Conservation (phyloP, 2,329 filamentous ascomycete species). For the Fusarium sp. region DNA sequence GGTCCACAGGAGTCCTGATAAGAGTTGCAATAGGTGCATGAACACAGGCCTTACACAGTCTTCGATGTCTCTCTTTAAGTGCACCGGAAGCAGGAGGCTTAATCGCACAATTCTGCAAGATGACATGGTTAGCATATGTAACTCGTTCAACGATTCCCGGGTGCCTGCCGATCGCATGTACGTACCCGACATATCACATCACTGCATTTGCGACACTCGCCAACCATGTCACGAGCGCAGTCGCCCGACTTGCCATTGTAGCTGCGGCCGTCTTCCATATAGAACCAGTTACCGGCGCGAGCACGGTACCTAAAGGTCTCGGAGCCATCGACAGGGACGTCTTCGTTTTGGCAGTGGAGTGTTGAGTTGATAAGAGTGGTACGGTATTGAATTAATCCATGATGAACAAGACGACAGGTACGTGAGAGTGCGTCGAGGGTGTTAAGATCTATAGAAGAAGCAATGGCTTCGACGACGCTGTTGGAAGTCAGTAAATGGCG, state of each 20-base stretch:
- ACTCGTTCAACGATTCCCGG: background rate
- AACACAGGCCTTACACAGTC: slow-evolving; percentile 81
- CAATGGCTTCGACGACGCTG: slow-evolving; percentile 81
- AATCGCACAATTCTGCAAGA: slow-evolving; percentile 82
- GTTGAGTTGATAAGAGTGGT: slow-evolving; percentile 78
- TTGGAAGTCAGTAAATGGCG: slow-evolving; percentile 24
- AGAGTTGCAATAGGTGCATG: slow-evolving; percentile 74
- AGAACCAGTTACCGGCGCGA: slow-evolving; percentile 68
- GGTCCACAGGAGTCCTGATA: slow-evolving; percentile 56
- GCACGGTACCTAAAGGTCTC: slow-evolving; percentile 68
- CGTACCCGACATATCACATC: slow-evolving; percentile 84
- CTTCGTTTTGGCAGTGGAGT: slow-evolving; percentile 82
- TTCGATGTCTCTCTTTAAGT: slow-evolving; percentile 80
- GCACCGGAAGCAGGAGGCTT: slow-evolving; percentile 78
- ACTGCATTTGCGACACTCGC: slow-evolving; percentile 81
- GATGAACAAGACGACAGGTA: slow-evolving; percentile 83
- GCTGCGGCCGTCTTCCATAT: slow-evolving; percentile 66
- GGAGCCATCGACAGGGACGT: slow-evolving; percentile 63
- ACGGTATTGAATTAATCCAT: slow-evolving; percentile 82
- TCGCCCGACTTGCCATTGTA: slow-evolving; percentile 75
- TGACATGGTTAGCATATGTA: slow-evolving; percentile 20
- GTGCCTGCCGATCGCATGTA: slow-evolving; percentile 18
- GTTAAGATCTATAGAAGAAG: slow-evolving; percentile 84
- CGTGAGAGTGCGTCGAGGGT: slow-evolving; percentile 84
- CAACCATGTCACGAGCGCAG: slow-evolving; percentile 90